Conservation (phyloP, 2,329 filamentous ascomycete species). For the Coniochaeta prunicola region DNA sequence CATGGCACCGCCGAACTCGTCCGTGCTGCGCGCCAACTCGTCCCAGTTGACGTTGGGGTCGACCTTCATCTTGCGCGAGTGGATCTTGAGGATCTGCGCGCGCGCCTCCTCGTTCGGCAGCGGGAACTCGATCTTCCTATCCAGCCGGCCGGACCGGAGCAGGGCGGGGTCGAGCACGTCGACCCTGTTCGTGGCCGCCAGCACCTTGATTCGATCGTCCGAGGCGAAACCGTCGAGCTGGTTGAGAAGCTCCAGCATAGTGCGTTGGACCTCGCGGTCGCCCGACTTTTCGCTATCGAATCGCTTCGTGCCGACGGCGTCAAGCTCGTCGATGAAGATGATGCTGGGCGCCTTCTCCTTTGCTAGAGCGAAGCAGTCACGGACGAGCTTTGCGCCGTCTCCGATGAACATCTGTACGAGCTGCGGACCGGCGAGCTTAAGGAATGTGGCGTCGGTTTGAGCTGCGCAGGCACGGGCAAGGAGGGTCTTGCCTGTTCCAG, state of each 20-base stretch:
- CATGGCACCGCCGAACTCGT: conserved; percentile 97
- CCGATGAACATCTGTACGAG: conserved; percentile 99
- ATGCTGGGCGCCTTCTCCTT: conserved; percentile 99
- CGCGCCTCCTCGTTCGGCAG: conserved; percentile 96
- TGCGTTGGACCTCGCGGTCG: conserved; percentile 95
- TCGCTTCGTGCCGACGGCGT: conserved; percentile 96
- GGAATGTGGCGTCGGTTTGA: conserved; percentile 96
- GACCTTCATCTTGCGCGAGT: conserved; percentile 97
- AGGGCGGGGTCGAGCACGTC: conserved; percentile 90
- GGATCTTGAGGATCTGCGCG: conserved; percentile 94
- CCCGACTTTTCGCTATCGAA: conserved; percentile 98
- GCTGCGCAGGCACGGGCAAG: conserved; percentile 93
- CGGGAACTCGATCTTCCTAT: conserved; percentile 97
- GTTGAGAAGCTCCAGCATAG: conserved; percentile 97
- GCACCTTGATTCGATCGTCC: conserved; percentile 92
- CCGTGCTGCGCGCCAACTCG: conserved; percentile 90
- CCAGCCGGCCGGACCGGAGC: conserved; percentile 83
- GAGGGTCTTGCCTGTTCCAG: conserved; percentile 84
- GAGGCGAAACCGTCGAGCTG: conserved; percentile 97
- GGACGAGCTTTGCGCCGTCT: conserved; percentile 94
- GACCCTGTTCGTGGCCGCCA: conserved; percentile 89
- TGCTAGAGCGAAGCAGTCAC: conserved; percentile 93
- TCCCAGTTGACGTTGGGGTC: conserved; percentile 92
- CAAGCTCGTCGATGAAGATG: conserved; percentile 98
- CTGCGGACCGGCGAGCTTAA: conserved; percentile 95